Conservation (phyloP, 2,329 filamentous ascomycete genomes). For the Pseudogymnoascus sp. region DNA sequence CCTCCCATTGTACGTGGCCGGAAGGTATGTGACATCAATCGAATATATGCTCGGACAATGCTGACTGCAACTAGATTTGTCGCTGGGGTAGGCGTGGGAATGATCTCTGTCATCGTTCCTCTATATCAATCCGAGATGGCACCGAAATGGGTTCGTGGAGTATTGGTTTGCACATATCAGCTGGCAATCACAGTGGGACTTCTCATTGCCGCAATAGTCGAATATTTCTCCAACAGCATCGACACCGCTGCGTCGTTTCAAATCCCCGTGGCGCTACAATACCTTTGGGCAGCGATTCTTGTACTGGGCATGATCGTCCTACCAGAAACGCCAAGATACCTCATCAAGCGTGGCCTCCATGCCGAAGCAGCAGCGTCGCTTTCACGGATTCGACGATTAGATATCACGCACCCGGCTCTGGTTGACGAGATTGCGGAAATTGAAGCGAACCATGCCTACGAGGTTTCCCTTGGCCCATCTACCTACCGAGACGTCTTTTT, state of each 20-base stretch:
- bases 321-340: conserved; percentile 32
- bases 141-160: conserved; percentile 32
- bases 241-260: conserved; percentile 28
- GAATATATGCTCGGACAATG: not conserved
- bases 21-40: conserved; percentile 38
- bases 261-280: conserved; percentile 36
- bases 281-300: conserved; percentile 31
- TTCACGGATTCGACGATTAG: conserved; percentile 53
- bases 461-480: conserved; percentile 54
- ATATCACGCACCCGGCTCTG: conserved; percentile 63
- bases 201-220: conserved; percentile 36
- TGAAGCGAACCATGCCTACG: conserved; percentile 66
- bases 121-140: conserved; percentile 25
- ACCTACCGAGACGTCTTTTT: conserved; percentile 52
- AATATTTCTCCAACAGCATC: conserved; percentile 29
- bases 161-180: conserved; percentile 37
- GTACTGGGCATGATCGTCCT: conserved; percentile 30
- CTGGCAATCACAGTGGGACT: conserved; percentile 38
- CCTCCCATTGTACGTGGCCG: conserved; percentile 50
- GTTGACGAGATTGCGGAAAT: conserved; percentile 70
- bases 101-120: conserved; percentile 31
- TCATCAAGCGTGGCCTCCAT: conserved; percentile 27
- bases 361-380: conserved; percentile 26
- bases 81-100: conserved; percentile 34
- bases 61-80: conserved; percentile 38